Evolutionary conservation across 495 filamentous ascomycete species (phyloP).

Genomic region (Penicillium antarcticum): DNA sequence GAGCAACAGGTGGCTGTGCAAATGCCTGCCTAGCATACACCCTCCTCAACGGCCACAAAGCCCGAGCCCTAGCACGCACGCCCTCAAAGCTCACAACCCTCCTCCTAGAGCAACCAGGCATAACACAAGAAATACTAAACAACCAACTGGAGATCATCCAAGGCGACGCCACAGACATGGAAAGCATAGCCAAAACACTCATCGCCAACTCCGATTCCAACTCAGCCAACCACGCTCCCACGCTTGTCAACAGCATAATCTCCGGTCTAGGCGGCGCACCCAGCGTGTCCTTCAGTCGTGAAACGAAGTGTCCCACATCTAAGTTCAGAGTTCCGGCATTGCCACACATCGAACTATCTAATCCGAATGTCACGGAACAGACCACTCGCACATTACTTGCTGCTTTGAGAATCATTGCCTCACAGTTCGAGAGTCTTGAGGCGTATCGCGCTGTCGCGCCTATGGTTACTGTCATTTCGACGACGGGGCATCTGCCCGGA

Average conservation of each 20-base stretch:
- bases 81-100: slow-evolving; percentile 53
- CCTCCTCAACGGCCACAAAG: slow-evolving; percentile 43
- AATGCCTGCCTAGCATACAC: slow-evolving; percentile 41
- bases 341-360: slow-evolving; percentile 16
- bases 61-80: slow-evolving; percentile 50
- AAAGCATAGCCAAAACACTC: slow-evolving; percentile 29
- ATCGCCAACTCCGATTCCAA: slow-evolving; percentile 3
- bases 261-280: slow-evolving; percentile 43
- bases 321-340: slow-evolving; percentile 10
- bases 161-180: slow-evolving; percentile 45
- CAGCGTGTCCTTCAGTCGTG: slow-evolving; percentile 3
- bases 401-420: slow-evolving; percentile 23
- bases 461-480: slow-evolving; percentile 19
- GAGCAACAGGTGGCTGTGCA: slow-evolving; percentile 43
- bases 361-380: slow-evolving; percentile 26
- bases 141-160: slow-evolving; percentile 39
- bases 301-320: slow-evolving; percentile 16
- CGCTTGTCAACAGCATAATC: slow-evolving; percentile 33
- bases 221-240: neutral
- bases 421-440: slow-evolving; percentile 9
- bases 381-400: slow-evolving; percentile 23
- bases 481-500: slow-evolving; percentile 25
- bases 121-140: slow-evolving; percentile 27
- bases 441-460: slow-evolving; percentile 8
- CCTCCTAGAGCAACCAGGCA: slow-evolving; percentile 27